phyloP scores from a whole-genome alignment of 495 filamentous ascomycete species.

The Chaetomium tenue region DNA sequence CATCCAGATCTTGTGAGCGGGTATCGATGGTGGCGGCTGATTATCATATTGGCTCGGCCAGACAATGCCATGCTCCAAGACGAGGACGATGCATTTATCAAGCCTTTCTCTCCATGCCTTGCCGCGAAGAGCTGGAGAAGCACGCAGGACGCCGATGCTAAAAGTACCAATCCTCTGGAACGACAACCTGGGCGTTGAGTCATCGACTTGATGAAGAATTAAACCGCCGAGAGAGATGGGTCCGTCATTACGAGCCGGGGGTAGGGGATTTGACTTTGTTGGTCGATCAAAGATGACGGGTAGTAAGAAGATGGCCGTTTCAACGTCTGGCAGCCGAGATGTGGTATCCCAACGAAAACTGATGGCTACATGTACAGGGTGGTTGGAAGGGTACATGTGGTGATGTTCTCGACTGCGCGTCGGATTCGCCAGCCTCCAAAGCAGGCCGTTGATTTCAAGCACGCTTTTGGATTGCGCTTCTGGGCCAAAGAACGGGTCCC shows the following conservation, averaged over 20 bases:
- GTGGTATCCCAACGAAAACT: neutral
- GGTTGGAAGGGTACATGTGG: neutral
- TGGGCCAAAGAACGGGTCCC: neutral
- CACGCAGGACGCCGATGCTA: neutral
- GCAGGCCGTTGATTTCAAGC: neutral
- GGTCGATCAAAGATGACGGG: neutral
- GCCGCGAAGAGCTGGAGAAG: neutral
- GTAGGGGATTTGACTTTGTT: neutral
- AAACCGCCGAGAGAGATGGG: neutral
- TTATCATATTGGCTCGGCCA: neutral
- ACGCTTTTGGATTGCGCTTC: neutral
- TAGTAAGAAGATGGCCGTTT: neutral
- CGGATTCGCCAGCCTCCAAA: neutral
- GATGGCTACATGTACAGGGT: neutral
- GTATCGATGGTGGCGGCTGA: neutral
- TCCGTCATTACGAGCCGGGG: no score
- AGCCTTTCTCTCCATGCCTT: neutral
- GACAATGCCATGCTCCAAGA: neutral
- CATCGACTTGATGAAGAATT: neutral
- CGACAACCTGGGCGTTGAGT: neutral
- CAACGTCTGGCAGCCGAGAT: neutral
- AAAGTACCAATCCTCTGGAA: neutral
- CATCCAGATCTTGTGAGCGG: neutral
- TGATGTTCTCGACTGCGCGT: neutral
- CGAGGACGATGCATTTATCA: neutral